These are phyloP conservation scores for Candida ortonii DNA, from an alignment of 805 yeast genomes.

Conservation along the genomic window DNA sequence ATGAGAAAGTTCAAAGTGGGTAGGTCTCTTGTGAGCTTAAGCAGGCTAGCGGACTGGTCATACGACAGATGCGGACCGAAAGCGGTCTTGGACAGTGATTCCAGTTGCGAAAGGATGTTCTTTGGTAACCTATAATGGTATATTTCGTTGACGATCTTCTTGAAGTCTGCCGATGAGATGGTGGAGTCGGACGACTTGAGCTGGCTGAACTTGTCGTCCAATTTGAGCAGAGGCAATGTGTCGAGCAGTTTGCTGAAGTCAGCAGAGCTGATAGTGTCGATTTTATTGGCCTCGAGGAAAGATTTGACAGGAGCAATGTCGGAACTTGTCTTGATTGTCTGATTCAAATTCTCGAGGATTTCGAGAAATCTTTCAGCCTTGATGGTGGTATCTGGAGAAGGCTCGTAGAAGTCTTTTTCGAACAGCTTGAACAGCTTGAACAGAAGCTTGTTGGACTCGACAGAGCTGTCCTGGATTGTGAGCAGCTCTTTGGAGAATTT, in stretches of 20 bases:
- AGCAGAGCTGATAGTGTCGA: slow-evolving; percentile 12
- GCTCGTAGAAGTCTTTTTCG: slow-evolving; percentile 32
- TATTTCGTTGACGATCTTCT: slow-evolving; percentile 21
- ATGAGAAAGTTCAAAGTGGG: slow-evolving; percentile 33
- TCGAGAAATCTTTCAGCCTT: slow-evolving; percentile 20
- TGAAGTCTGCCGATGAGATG: slow-evolving; percentile 22
- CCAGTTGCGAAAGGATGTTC: slow-evolving; percentile 65
- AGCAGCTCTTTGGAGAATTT: slow-evolving; percentile 56
- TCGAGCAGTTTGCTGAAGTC: slow-evolving; percentile 24
- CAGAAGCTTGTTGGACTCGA: slow-evolving; percentile 45
- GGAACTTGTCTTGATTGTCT: slow-evolving; percentile 17
- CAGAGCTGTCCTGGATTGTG: slow-evolving; percentile 44
- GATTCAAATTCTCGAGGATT: slow-evolving; percentile 22
- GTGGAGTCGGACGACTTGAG: slow-evolving; percentile 8
- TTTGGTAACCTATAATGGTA: slow-evolving; percentile 31
- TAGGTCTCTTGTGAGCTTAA: slow-evolving; percentile 40
- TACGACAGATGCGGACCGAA: slow-evolving; percentile 45
- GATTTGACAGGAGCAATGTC: slow-evolving; percentile 18
- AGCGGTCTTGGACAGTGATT: slow-evolving; percentile 31
- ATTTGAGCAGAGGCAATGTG: slow-evolving; percentile 29
- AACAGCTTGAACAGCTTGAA: slow-evolving; percentile 53
- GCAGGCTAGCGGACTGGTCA: slow-evolving; percentile 45
- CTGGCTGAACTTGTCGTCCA: slow-evolving; percentile 22
- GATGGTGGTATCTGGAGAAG: slow-evolving; percentile 11
- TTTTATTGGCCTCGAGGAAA: slow-evolving; percentile 13